A percentile compares a stretch with the other conserved stretches of the same genome.
Evolutionary conservation across 768 basidiomycete species (phyloP).

Genomic region (Nidularia pulvinata): DNA sequence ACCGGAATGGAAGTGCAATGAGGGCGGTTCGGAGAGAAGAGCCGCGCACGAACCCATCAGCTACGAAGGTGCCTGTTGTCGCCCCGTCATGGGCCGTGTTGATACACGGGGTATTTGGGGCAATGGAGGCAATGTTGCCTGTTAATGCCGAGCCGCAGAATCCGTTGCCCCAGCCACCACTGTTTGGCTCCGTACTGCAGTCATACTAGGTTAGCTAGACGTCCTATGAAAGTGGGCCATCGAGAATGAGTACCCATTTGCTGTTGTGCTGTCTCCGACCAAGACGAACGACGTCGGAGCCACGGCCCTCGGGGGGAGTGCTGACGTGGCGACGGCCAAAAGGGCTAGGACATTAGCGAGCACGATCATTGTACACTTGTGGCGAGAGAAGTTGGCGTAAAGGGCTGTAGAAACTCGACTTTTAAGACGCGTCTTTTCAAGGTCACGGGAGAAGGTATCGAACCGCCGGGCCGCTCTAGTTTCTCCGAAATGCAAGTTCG

Average conservation of each 20-base stretch:
- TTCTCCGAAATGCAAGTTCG: neutral
- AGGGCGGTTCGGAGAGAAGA: too few relatives aligned
- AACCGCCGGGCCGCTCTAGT: neutral
- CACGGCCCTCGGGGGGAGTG: neutral
- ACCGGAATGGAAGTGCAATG: neutral
- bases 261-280: constrained; percentile 39
- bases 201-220: neutral
- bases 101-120: constrained; percentile 29
- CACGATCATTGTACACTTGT: neutral
- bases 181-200: constrained; percentile 27
- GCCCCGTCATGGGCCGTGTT: constrained; percentile 39
- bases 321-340: neutral
- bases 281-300: constrained; percentile 31
- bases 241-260: constrained; percentile 24
- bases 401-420: too few relatives aligned
- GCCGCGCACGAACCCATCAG: constrained; percentile 22
- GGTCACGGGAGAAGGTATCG: neutral
- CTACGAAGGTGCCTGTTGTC: constrained; percentile 37
- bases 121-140: constrained; percentile 28
- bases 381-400: neutral
- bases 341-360: neutral
- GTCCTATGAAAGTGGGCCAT: neutral
- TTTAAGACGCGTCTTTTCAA: neutral
- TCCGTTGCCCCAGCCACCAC: constrained; percentile 40
- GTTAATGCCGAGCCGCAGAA: constrained; percentile 31